Conservation (phyloP, 805 yeast species). For the Candida oleophila region DNA sequence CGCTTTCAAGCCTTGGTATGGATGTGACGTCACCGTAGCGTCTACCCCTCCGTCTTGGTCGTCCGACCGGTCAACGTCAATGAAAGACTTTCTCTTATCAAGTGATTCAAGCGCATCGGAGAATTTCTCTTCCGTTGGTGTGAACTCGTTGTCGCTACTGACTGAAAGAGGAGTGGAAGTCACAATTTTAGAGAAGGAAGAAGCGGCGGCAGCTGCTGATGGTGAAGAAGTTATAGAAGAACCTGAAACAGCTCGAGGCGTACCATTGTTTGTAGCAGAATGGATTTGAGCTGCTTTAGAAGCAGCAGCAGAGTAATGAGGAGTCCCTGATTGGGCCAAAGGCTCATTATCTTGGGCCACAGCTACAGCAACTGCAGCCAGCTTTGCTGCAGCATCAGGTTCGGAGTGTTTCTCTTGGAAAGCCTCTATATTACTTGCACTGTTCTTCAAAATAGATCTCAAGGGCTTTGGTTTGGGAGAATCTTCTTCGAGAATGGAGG, state of each 20-base stretch:
- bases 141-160: constrained; percentile 5
- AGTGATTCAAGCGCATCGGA: constrained; percentile 7
- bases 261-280: not conserved
- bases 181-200: not conserved
- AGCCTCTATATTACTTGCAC: constrained; percentile 3
- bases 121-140: constrained; percentile 8
- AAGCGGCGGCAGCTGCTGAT: not conserved
- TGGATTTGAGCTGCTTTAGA: not conserved
- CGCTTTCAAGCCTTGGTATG: not conserved
- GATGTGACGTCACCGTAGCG: not conserved
- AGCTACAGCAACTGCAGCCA: constrained; percentile 1
- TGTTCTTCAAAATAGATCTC: constrained; percentile 35
- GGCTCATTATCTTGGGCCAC: not conserved
- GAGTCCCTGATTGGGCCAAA: not conserved
- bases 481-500: not conserved
- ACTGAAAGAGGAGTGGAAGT: not conserved
- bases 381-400: not conserved
- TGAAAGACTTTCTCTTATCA: constrained; percentile 4
- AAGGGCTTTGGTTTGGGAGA: constrained; percentile 11
- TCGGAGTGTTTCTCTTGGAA: constrained; percentile 7
- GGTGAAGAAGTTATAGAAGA: not conserved
- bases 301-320: not conserved
- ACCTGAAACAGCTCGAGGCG: not conserved
- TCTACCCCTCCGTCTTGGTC: not conserved
- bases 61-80: constrained; percentile 1